phyloP scores from a whole-genome alignment of 176 grass and related monocot species.

The Thinopyrum elongatum region DNA sequence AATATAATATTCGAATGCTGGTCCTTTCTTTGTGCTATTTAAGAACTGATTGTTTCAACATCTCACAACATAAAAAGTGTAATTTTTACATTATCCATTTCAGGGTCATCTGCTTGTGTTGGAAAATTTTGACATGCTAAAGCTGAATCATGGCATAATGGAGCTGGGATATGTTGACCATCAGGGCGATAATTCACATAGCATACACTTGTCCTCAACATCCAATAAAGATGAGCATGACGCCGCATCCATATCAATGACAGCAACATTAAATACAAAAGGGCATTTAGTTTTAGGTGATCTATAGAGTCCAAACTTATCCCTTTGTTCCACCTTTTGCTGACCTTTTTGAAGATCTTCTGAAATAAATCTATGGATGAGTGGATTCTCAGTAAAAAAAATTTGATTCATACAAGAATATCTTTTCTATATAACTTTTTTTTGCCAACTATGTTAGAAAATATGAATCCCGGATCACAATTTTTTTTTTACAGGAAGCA shows the following conservation, averaged over 20 bases:
- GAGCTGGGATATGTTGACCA: constrained; percentile 88
- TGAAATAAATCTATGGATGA: background rate
- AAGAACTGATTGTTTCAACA: background rate
- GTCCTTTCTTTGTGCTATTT: background rate
- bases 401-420: background rate
- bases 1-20: constrained; percentile 2
- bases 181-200: constrained; percentile 48
- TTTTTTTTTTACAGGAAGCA: constrained; percentile 64
- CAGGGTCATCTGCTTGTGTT: constrained; percentile 93
- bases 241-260: constrained; percentile 86
- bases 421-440: background rate
- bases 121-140: constrained; percentile 71
- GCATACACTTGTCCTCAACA: constrained; percentile 23
- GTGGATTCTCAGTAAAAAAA: constrained; percentile 9
- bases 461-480: background rate
- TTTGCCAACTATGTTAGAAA: background rate
- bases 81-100: constrained; percentile 25
- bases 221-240: constrained; percentile 40
- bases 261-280: constrained; percentile 63
- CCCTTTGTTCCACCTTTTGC: constrained; percentile 25
- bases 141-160: constrained; percentile 90
- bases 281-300: constrained; percentile 85
- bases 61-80: constrained; percentile 7
- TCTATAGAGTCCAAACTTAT: constrained; percentile 8
- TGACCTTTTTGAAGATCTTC: background rate